Percentiles rank a stretch among this genome's conserved stretches.
phyloP scores from a whole-genome alignment of 345 rosid genomes.

The Eucalyptus grandis region DNA sequence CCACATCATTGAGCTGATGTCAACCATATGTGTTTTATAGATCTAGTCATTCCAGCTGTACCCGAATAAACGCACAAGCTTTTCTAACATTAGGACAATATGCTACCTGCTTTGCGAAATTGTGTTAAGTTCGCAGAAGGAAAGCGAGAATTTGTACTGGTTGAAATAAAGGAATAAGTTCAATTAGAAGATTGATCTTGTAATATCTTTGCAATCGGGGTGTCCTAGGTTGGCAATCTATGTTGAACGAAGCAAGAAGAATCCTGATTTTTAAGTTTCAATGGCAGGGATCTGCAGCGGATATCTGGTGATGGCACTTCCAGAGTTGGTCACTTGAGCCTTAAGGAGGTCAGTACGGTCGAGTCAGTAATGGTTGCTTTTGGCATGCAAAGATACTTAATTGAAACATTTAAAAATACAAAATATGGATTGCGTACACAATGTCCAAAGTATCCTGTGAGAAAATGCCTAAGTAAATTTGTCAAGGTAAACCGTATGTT shows the following conservation, averaged over 20 bases:
- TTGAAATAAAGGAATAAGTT: background rate
- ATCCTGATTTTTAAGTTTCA: conserved; percentile 9
- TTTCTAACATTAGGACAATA: background rate
- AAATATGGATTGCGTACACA: background rate
- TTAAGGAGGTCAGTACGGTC: conserved; percentile 51
- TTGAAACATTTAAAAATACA: background rate
- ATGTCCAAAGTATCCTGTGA: background rate
- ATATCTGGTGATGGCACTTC: conserved; percentile 60
- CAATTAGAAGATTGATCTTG: background rate
- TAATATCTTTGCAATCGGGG: background rate
- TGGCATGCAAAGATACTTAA: background rate
- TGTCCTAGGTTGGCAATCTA: background rate
- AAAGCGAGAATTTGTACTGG: background rate
- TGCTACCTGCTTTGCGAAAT: background rate
- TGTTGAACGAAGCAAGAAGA: background rate
- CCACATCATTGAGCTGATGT: background rate
- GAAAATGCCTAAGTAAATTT: background rate
- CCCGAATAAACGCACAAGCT: background rate
- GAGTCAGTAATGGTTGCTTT: background rate
- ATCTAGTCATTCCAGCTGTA: background rate
- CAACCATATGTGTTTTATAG: background rate
- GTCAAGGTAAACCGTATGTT: background rate
- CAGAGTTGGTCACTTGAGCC: conserved; percentile 62
- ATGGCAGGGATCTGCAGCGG: conserved; percentile 95
- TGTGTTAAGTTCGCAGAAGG: background rate